Percentiles rank a stretch among this genome's conserved stretches.
These are phyloP conservation scores for Trichophyton rubrum DNA, from an alignment of 2,329 filamentous ascomycete species.

Conservation along the genomic window DNA sequence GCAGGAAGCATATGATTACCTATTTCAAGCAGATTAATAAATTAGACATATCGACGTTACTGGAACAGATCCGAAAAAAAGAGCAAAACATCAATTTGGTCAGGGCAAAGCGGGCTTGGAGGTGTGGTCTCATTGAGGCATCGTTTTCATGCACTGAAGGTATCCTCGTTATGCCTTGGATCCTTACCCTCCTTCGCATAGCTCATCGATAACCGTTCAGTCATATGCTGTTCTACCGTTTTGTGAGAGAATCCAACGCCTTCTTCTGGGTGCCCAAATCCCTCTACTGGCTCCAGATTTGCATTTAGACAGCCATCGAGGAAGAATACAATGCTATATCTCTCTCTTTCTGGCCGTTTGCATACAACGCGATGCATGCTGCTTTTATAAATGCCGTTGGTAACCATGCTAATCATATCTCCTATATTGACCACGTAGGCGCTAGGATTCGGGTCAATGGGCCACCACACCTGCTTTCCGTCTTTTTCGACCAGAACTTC, in stretches of 20 bases:
- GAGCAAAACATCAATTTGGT: too few relatives aligned
- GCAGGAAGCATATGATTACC: too few relatives aligned
- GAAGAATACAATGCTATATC: conserved; percentile 5
- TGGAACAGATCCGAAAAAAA: too few relatives aligned
- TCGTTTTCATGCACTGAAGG: not conserved
- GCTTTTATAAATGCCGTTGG: conserved; percentile 29
- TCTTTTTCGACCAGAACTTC: conserved; percentile 38
- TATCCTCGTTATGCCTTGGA: not conserved
- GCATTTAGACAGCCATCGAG: conserved; percentile 2
- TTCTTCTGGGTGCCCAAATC: not conserved
- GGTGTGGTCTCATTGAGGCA: not conserved
- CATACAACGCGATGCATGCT: conserved; percentile 35
- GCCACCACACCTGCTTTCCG: conserved; percentile 29
- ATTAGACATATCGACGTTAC: too few relatives aligned
- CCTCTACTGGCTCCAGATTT: not conserved
- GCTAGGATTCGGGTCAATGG: conserved; percentile 33
- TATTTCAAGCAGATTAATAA: too few relatives aligned
- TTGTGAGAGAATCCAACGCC: not conserved
- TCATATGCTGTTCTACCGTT: conserved; percentile 3
- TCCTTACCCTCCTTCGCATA: conserved; percentile 1
- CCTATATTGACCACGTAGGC: conserved; percentile 42
- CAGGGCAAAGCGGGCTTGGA: not conserved
- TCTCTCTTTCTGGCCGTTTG: conserved; percentile 1
- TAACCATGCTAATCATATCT: conserved; percentile 40
- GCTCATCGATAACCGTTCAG: not conserved